Evolutionary conservation across 257 asterid genomes (phyloP), one percentile per base, ranked within the genome.

Genomic region (Penstemon eatonii): DNA sequence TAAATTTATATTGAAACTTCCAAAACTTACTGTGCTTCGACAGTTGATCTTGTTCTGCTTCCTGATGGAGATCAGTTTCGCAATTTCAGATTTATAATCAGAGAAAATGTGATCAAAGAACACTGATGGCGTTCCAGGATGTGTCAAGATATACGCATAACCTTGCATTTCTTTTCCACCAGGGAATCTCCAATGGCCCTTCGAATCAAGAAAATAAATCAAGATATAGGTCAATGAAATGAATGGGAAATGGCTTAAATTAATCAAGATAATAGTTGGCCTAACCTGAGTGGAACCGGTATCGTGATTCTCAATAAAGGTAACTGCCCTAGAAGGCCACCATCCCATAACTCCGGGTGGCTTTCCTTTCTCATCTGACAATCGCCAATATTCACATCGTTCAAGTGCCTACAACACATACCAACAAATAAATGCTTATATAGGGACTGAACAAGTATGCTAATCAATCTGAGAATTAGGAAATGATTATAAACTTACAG

Each of bases 181-280:
- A 47, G 99, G 99, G 86, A 94, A 94, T 85, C 99, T 91, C 99
- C 99, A 94, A 75, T 94, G 99, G 70, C 99, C 99, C 99, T 93
- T 80, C 76, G 80, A 60, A 79, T 51, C 40, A 67, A 56, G 65
- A 62, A 67, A 74, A 56, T 44, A 55, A 18, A 56, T 64, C 55
- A 72, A 61, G 41, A 25, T 43, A 68, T 25, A 50, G 11, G 44
- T 33, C 12, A 53, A 46, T 52, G 38, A 49, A 45, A 41, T 18
- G 44, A n/a, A 8, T 7, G 44, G 45, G 18, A 9, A 46, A 69
- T 63, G 70, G 52, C 55, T 39, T 10, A 7, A 7, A 39, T 11
- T 64, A 18, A 13, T 5, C 40, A 47, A 67, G 47, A 41, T 19
- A 38, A 19, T 33, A 41, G 50, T 42, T 60, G 13, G 33, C 62